These are phyloP conservation scores for Plenodomus lindquistii DNA, from an alignment of 2,329 filamentous ascomycete genomes.

Conservation along the genomic window DNA sequence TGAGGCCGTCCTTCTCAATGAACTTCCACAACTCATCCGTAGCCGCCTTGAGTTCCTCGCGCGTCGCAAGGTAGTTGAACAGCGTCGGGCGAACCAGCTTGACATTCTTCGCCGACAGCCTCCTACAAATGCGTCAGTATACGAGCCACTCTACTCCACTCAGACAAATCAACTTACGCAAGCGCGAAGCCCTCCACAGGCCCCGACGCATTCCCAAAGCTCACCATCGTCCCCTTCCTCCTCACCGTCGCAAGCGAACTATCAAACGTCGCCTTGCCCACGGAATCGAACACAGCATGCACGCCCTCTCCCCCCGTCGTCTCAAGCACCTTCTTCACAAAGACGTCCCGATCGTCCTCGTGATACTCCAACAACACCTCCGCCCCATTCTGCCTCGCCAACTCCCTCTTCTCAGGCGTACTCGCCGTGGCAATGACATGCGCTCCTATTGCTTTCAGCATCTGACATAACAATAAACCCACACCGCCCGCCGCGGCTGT, in stretches of 20 bases:
- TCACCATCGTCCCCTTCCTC: slow-evolving; percentile 75
- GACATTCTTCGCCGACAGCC: slow-evolving; percentile 72
- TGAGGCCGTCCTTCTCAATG: slow-evolving; percentile 69
- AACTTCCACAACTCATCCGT: slow-evolving; percentile 72
- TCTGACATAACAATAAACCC: slow-evolving; percentile 69
- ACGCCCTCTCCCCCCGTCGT: slow-evolving; percentile 75
- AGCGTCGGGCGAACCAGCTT: slow-evolving; percentile 76
- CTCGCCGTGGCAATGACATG: slow-evolving; percentile 79
- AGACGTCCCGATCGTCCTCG: slow-evolving; percentile 52
- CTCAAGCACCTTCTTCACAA: slow-evolving; percentile 60
- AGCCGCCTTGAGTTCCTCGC: slow-evolving; percentile 72
- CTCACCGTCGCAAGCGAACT: slow-evolving; percentile 73
- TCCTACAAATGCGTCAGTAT: slow-evolving; percentile 40
- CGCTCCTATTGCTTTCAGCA: slow-evolving; percentile 73
- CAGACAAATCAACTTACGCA: slow-evolving; percentile 54
- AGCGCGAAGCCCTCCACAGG: slow-evolving; percentile 72
- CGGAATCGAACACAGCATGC: slow-evolving; percentile 80
- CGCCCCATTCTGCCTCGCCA: slow-evolving; percentile 73
- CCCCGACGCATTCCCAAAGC: slow-evolving; percentile 82
- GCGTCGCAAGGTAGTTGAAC: slow-evolving; percentile 63
- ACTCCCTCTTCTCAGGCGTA: slow-evolving; percentile 69
- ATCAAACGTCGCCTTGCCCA: slow-evolving; percentile 85
- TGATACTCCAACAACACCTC: slow-evolving; percentile 72
- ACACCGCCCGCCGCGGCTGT: slow-evolving; percentile 87
- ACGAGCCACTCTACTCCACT: background rate